phyloP scores from a whole-genome alignment of 176 grass and related monocot genomes.

The Aegilops speltoides region DNA sequence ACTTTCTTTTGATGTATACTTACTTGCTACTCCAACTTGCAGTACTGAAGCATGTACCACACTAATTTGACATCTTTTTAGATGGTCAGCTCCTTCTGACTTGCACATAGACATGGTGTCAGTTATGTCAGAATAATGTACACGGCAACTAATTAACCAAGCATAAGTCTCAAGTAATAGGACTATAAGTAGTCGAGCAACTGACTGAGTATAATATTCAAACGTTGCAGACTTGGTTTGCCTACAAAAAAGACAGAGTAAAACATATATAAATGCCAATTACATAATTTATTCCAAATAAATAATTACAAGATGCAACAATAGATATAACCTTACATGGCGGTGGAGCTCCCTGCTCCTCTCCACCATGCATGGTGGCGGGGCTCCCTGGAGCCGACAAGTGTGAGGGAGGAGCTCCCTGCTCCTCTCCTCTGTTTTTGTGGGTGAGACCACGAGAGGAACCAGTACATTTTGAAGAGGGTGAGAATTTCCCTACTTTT shows the following conservation, averaged over 20 bases:
- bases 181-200: background rate
- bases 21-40: background rate
- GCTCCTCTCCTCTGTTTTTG: too few species aligned
- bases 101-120: background rate
- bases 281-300: slow-evolving; percentile 41
- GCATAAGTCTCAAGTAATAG: background rate
- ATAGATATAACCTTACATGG: background rate
- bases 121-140: background rate
- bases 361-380: background rate
- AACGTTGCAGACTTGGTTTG: background rate
- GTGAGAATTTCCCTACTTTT: too few species aligned
- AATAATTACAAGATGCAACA: background rate
- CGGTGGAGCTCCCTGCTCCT: background rate
- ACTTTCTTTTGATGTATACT: background rate
- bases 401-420: too few species aligned
- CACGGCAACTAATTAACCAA: background rate
- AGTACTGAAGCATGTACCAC: background rate
- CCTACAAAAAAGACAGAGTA: background rate
- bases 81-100: slow-evolving; percentile 10
- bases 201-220: background rate
- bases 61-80: background rate
- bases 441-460: too few species aligned
- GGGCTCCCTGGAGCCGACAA: background rate
- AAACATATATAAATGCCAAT: background rate
- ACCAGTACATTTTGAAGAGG: too few species aligned